These are phyloP conservation scores for Exophiala calicioides DNA, from an alignment of 2,329 filamentous ascomycete species.

Conservation along the genomic window DNA sequence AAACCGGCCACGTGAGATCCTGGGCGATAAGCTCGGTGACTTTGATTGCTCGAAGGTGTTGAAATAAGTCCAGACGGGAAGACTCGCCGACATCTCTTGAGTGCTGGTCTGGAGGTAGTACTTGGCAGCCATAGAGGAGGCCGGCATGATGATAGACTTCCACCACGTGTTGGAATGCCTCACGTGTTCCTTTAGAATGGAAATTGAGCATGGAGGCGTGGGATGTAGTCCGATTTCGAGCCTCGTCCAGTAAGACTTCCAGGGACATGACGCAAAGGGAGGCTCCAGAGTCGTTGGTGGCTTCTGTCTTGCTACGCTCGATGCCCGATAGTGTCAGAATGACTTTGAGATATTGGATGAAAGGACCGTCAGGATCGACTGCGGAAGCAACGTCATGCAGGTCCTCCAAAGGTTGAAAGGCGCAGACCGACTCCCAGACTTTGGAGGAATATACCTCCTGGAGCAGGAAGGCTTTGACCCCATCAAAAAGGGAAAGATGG, in stretches of 20 bases:
- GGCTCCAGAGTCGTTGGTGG: background rate
- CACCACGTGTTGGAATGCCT: too few relatives aligned
- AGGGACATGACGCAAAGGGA: too few relatives aligned
- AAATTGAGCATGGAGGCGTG: too few relatives aligned
- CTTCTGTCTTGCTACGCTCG: background rate
- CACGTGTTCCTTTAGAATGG: too few relatives aligned
- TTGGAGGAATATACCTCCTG: conserved; percentile 7
- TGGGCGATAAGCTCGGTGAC: conserved; percentile 9
- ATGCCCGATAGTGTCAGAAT: background rate
- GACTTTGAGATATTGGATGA: background rate
- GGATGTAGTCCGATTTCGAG: too few relatives aligned
- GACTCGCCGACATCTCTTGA: too few relatives aligned
- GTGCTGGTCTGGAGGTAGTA: too few relatives aligned
- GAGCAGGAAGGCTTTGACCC: background rate
- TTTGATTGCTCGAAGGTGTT: background rate
- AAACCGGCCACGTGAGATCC: conserved; percentile 14
- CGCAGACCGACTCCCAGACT: conserved; percentile 3
- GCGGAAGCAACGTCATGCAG: background rate
- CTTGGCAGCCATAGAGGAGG: too few relatives aligned
- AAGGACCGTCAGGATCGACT: background rate
- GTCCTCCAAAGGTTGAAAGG: background rate
- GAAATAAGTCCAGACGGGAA: too few relatives aligned
- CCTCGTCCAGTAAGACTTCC: too few relatives aligned
- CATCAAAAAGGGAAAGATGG: background rate
- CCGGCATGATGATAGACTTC: too few relatives aligned